Percentiles rank a stretch among this genome's conserved stretches.
Conservation (phyloP, 2,329 filamentous ascomycete species). For the Aspergillus neoniger region DNA sequence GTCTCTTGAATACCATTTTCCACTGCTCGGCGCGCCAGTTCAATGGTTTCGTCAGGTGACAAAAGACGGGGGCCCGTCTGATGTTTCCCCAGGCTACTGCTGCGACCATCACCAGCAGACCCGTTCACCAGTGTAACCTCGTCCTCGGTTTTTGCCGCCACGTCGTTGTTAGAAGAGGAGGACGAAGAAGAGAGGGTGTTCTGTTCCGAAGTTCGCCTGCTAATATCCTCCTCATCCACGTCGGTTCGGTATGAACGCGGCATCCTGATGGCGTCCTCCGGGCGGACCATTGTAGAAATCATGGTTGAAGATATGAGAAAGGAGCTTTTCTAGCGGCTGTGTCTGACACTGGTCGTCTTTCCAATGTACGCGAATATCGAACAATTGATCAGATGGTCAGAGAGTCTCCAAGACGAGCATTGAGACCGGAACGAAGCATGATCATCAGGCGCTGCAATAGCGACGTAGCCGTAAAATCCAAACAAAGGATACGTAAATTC, state of each 20-base stretch:
- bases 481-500: not conserved
- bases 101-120: constrained; percentile 26
- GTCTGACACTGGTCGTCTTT: not conserved
- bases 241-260: constrained; percentile 35
- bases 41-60: constrained; percentile 48
- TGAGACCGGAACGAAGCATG: constrained; percentile 23
- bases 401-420: constrained; percentile 14
- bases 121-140: constrained; percentile 29
- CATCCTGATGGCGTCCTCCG: constrained; percentile 41
- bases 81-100: constrained; percentile 23
- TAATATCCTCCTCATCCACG: constrained; percentile 35
- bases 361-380: constrained; percentile 1
- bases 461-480: constrained; percentile 4
- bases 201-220: constrained; percentile 31
- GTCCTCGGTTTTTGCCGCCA: constrained; percentile 31
- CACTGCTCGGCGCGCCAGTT: constrained; percentile 48
- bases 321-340: not conserved
- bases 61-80: constrained; percentile 33
- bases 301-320: constrained; percentile 19
- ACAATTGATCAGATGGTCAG: constrained; percentile 20
- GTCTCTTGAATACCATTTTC: constrained; percentile 51
- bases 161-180: constrained; percentile 31
- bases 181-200: constrained; percentile 25
- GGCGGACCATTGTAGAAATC: constrained; percentile 40
- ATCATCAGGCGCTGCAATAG: constrained; percentile 19